Base-by-base conservation (phyloP, 176 grass and related monocot genomes). In the Carex parvula region DNA sequence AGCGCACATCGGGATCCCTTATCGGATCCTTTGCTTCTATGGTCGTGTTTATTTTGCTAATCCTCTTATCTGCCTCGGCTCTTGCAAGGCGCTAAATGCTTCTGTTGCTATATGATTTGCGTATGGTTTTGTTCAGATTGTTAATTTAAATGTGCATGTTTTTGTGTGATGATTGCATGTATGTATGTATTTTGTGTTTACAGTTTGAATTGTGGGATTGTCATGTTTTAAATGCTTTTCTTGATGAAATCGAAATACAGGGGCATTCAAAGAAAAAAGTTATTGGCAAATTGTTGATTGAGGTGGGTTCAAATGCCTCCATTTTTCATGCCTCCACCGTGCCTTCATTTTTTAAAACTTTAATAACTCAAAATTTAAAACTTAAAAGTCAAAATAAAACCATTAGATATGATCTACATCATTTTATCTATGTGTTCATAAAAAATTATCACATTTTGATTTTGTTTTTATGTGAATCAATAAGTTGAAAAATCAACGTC, bases 11-110 rank as follows among this genome's bases (percentile, higher is more conserved):
- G 33, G 93, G 91, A 66, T 95, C 91, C 61, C 86, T 94, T 33
- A 90, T 92, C 41, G 93, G 93, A 42, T 94, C 93, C 0, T 95
- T 95, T 3, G 89, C 46, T 61, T 83, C 93, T n/a, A 88, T 89
- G 85, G 60, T 93, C 60, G 17, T 93, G 26, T 86, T 95, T 54
- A 79, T 93, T 56, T 89, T 95, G 72, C 83, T 95, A 44, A 88
- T 93, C 82, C 64, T 91, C 78, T 56, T 89, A 87, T 91, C 91
- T 2, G 79, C 91, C 39, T 60, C 86, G 22, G 79, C 87, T n/a
- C 85, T 95, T 1, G 68, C 87, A 6, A 91, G 87, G 87, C 82
- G 62, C 37, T 90, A 89, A 87, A 79, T 48, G 35, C 29, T 24
- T 64, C 64, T 33, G 30, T 29, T 70, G 18, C 84, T 87, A n/a